These are phyloP conservation scores for Spongospora subterranea DNA, from an alignment of 208 protist species.

Conservation along the genomic window DNA sequence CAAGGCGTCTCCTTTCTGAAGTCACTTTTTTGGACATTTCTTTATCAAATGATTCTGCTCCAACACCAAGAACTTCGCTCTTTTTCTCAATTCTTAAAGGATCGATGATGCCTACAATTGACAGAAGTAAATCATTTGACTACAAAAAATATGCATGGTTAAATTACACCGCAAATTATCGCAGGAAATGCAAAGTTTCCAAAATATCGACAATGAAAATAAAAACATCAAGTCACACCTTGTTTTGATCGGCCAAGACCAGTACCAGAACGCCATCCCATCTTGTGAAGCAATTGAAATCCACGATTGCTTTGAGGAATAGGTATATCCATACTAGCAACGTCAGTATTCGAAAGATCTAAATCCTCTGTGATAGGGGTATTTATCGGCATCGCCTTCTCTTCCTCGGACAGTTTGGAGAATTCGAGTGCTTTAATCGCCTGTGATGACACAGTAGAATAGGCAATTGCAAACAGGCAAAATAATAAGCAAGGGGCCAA, in stretches of 20 bases:
- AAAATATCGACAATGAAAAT: too few species aligned
- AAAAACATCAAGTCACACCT: too few species aligned
- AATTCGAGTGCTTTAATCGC: background rate
- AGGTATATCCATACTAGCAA: constrained; percentile 8
- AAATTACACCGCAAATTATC: background rate
- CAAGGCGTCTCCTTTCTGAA: constrained; percentile 19
- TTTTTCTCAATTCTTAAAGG: constrained; percentile 14
- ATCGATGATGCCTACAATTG: constrained; percentile 52
- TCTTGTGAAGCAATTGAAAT: constrained; percentile 1
- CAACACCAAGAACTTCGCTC: background rate
- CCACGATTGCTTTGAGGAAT: constrained; percentile 25
- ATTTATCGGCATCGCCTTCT: constrained; percentile 44
- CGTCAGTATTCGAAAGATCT: constrained; percentile 26
- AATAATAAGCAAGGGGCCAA: background rate
- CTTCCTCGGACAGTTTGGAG: constrained; percentile 12
- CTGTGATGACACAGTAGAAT: background rate
- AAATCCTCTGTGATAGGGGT: constrained; percentile 15
- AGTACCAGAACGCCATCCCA: constrained; percentile 1
- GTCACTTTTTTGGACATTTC: constrained; percentile 34
- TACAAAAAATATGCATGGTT: background rate
- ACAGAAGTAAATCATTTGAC: background rate
- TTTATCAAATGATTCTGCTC: constrained; percentile 10
- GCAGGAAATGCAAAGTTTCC: too few species aligned
- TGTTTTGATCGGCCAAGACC: constrained; percentile 4
- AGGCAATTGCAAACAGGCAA: background rate